These are phyloP conservation scores for Luffa aegyptiaca DNA, from an alignment of 306 rosid genomes.

Conservation along the genomic window DNA sequence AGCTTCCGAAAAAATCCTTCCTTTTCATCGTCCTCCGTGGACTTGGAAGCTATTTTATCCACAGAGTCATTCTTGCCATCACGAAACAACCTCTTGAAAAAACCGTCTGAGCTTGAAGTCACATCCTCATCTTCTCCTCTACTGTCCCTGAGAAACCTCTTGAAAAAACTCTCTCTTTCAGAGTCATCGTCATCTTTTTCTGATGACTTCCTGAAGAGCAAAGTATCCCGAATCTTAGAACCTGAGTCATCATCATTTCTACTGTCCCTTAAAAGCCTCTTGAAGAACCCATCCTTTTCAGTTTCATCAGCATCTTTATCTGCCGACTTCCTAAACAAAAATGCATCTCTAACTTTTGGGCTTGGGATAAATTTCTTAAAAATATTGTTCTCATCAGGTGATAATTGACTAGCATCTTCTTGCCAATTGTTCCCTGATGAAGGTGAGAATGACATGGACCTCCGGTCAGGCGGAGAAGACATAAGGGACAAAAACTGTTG, in stretches of 20 bases:
- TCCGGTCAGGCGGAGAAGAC: constrained; percentile 54
- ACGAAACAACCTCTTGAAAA: constrained; percentile 80
- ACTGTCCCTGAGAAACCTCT: constrained; percentile 63
- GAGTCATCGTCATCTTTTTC: constrained; percentile 70
- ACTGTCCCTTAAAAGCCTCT: constrained; percentile 76
- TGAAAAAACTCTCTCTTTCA: constrained; percentile 81
- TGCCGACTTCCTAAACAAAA: constrained; percentile 69
- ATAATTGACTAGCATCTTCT: constrained; percentile 45
- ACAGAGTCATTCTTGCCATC: constrained; percentile 71
- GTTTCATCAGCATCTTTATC: constrained; percentile 68
- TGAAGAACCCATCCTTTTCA: constrained; percentile 87
- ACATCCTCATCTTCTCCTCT: constrained; percentile 75
- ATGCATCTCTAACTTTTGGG: constrained; percentile 72
- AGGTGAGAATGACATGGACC: constrained; percentile 52
- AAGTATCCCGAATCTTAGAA: constrained; percentile 59
- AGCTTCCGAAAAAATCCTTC: constrained; percentile 72
- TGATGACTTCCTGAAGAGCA: constrained; percentile 58
- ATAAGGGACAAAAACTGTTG: constrained; percentile 61
- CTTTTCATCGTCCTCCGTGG: constrained; percentile 60
- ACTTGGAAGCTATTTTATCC: constrained; percentile 36
- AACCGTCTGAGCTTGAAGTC: constrained; percentile 69
- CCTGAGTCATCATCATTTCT: constrained; percentile 72
- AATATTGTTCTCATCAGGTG: constrained; percentile 68
- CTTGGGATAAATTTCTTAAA: constrained; percentile 77
- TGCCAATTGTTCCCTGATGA: constrained; percentile 41